Evolutionary conservation across 2,329 filamentous ascomycete genomes (phyloP).

Genomic region (Sclerotinia minor): DNA sequence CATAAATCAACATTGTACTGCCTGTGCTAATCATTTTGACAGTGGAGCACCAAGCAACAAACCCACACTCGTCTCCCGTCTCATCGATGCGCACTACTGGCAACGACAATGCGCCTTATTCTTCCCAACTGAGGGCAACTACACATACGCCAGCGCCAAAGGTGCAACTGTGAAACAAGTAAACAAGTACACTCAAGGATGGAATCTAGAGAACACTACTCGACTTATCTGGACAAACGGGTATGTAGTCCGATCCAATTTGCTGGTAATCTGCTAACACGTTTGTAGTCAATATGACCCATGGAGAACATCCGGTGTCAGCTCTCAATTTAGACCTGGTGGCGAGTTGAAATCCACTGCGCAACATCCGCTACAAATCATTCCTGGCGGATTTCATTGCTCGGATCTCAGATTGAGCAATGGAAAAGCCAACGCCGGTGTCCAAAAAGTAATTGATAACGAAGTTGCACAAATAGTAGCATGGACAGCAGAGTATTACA

Average conservation of each 20-base stretch:
- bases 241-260: slow-evolving; percentile 33
- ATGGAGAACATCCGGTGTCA: slow-evolving; percentile 57
- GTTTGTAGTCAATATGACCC: slow-evolving; percentile 53
- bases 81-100: slow-evolving; percentile 53
- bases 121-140: slow-evolving; percentile 54
- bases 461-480: slow-evolving; percentile 51
- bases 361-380: slow-evolving; percentile 52
- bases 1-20: not conserved
- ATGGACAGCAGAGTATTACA: slow-evolving; percentile 54
- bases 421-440: slow-evolving; percentile 48
- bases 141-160: slow-evolving; percentile 50
- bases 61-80: slow-evolving; percentile 53
- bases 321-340: slow-evolving; percentile 53
- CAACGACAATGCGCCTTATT: slow-evolving; percentile 55
- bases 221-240: slow-evolving; percentile 60
- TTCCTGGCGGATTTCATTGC: slow-evolving; percentile 57
- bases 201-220: slow-evolving; percentile 52
- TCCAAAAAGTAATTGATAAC: slow-evolving; percentile 51
- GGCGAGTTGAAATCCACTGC: slow-evolving; percentile 52
- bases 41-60: slow-evolving; percentile 48
- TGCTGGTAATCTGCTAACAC: slow-evolving; percentile 25
- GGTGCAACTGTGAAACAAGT: slow-evolving; percentile 51
- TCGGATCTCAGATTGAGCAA: slow-evolving; percentile 53
- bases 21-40: slow-evolving; percentile 18
- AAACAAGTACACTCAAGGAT: slow-evolving; percentile 58